These are phyloP conservation scores for Poa annua DNA, from an alignment of 176 grass and related monocot species.

Conservation along the genomic window DNA sequence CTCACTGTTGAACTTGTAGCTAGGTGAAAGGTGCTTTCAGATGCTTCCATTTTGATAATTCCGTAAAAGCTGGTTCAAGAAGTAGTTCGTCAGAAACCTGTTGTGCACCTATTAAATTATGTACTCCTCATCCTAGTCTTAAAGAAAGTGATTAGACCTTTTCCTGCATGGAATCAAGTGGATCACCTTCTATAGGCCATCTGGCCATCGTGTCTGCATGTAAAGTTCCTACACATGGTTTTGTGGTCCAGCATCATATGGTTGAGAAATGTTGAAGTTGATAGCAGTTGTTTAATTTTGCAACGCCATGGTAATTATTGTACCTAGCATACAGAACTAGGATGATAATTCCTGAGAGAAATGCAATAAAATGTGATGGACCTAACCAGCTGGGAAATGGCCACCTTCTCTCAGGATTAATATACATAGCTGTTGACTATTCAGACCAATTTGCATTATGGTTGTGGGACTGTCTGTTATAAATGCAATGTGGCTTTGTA, in stretches of 20 bases:
- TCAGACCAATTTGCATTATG: conserved; percentile 22
- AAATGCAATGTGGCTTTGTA: background rate
- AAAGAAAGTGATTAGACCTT: conserved; percentile 35
- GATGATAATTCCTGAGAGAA: conserved; percentile 10
- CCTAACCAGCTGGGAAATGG: conserved; percentile 29
- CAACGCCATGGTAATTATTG: background rate
- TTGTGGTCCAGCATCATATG: conserved; percentile 34
- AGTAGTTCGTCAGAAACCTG: conserved; percentile 34
- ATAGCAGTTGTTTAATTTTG: conserved; percentile 21
- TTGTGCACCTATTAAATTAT: conserved; percentile 33
- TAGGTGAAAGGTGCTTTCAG: conserved; percentile 25
- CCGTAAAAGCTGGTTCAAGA: conserved; percentile 34
- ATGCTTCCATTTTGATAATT: conserved; percentile 36
- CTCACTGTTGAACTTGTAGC: conserved; percentile 28
- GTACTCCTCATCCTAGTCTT: conserved; percentile 38
- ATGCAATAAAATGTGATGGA: conserved; percentile 16
- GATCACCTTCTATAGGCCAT: conserved; percentile 29
- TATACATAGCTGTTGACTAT: conserved; percentile 19
- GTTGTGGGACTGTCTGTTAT: conserved; percentile 14
- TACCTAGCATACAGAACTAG: conserved; percentile 4
- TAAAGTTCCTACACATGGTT: conserved; percentile 33
- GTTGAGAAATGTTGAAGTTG: conserved; percentile 39
- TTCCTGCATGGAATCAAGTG: conserved; percentile 37
- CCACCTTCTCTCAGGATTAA: conserved; percentile 9
- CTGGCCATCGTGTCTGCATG: conserved; percentile 21